Evolutionary conservation across 805 yeast genomes (phyloP).

Genomic region (Pichia nakasei): DNA sequence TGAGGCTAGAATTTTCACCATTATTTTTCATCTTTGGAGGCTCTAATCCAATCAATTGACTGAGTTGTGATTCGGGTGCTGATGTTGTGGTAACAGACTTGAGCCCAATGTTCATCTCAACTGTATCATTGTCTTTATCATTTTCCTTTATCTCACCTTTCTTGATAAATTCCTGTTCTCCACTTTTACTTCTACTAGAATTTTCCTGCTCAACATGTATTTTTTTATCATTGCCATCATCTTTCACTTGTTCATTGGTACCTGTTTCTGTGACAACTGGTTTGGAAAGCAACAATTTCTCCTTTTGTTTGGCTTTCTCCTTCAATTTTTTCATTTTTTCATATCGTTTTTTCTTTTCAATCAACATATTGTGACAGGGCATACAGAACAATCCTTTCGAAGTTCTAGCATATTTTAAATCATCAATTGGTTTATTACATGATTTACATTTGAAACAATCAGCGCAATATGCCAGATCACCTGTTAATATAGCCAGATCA

Average conservation of each 20-base stretch:
- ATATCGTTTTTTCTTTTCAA: constrained; percentile 65
- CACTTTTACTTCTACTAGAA: not conserved
- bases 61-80: not conserved
- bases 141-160: not conserved
- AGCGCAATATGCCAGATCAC: constrained; percentile 91
- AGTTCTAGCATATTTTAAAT: constrained; percentile 84
- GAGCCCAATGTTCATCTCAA: not conserved
- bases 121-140: not conserved
- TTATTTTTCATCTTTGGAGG: not conserved
- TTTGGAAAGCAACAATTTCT: too few species aligned
- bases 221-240: not conserved
- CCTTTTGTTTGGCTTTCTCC: constrained; percentile 7
- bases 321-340: constrained; percentile 36
- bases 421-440: constrained; percentile 80
- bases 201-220: not conserved
- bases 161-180: not conserved
- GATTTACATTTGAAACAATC: constrained; percentile 83
- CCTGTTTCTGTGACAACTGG: too few species aligned
- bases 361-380: constrained; percentile 77
- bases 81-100: not conserved
- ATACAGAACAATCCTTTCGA: constrained; percentile 89
- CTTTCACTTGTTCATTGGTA: too few species aligned
- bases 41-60: not conserved
- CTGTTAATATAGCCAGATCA: constrained; percentile 88
- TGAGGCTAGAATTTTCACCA: not conserved